These are phyloP conservation scores for Leccinum rimulosum DNA, from an alignment of 768 basidiomycete species.

Conservation along the genomic window DNA sequence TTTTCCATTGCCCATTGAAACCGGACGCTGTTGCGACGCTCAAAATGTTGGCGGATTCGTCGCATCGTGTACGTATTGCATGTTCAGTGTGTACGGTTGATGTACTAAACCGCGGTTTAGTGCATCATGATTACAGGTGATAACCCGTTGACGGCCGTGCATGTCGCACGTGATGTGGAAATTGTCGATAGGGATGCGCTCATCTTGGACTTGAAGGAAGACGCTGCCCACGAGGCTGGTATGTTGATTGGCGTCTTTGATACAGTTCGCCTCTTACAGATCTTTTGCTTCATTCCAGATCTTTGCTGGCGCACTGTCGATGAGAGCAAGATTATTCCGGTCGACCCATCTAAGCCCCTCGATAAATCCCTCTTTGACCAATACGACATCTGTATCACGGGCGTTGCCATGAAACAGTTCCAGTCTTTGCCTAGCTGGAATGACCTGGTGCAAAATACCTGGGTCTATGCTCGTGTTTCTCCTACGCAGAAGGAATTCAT, in stretches of 20 bases:
- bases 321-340: slow-evolving; percentile 83
- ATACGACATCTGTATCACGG: slow-evolving; percentile 97
- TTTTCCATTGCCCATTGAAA: slow-evolving; percentile 98
- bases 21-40: slow-evolving; percentile 86
- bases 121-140: slow-evolving; percentile 99
- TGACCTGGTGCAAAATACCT: slow-evolving; percentile 87
- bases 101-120: slow-evolving; percentile 37
- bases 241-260: slow-evolving; percentile 21
- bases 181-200: slow-evolving; percentile 95
- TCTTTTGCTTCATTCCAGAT: slow-evolving; percentile 41
- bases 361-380: slow-evolving; percentile 74
- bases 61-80: slow-evolving; percentile 75
- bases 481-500: slow-evolving; percentile 96
- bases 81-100: not conserved
- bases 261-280: not conserved
- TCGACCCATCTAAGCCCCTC: slow-evolving; percentile 75
- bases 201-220: slow-evolving; percentile 87
- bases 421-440: slow-evolving; percentile 69
- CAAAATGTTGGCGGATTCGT: slow-evolving; percentile 94
- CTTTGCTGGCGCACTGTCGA: slow-evolving; percentile 94
- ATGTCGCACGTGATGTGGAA: slow-evolving; percentile 94
- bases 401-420: slow-evolving; percentile 88
- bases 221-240: slow-evolving; percentile 69
- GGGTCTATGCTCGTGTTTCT: slow-evolving; percentile 98
- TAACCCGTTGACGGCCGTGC: slow-evolving; percentile 94